phyloP scores from a whole-genome alignment of 2,329 filamentous ascomycete species.

The Venturia aucupariae region DNA sequence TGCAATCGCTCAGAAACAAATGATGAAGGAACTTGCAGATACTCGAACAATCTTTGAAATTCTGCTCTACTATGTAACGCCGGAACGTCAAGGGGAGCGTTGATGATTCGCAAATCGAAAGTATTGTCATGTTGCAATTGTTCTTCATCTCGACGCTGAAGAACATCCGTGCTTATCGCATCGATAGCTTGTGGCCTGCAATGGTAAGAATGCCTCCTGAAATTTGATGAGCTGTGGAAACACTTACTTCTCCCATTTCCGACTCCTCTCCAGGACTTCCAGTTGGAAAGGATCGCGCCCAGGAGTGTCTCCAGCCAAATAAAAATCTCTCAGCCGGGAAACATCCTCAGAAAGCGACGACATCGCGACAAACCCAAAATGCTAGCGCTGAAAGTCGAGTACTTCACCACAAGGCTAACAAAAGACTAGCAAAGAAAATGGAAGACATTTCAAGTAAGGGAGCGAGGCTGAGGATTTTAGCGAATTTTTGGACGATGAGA shows the following conservation, averaged over 20 bases:
- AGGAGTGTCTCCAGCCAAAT: background rate
- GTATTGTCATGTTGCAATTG: conserved; percentile 12
- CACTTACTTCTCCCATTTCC: background rate
- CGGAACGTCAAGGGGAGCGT: conserved; percentile 21
- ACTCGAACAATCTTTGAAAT: conserved; percentile 15
- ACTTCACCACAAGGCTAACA: background rate
- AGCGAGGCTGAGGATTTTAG: background rate
- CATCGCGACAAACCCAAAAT: background rate
- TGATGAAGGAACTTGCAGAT: conserved; percentile 20
- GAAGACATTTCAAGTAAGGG: background rate
- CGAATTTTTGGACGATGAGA: background rate
- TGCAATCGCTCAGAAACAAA: conserved; percentile 23
- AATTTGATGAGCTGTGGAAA: too few species aligned
- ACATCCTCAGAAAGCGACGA: background rate
- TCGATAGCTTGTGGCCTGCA: background rate
- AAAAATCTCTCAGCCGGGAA: background rate
- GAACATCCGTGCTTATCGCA: background rate
- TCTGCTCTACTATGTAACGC: conserved; percentile 14
- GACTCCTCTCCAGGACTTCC: background rate
- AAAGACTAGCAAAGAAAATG: background rate
- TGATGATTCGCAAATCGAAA: conserved; percentile 8
- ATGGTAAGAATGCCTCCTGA: background rate
- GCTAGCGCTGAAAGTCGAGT: background rate
- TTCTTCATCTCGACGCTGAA: background rate
- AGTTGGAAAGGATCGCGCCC: background rate